Base-by-base conservation (phyloP, 1,284 basidiomycete species). In the Ustilago shanxiensis region DNA sequence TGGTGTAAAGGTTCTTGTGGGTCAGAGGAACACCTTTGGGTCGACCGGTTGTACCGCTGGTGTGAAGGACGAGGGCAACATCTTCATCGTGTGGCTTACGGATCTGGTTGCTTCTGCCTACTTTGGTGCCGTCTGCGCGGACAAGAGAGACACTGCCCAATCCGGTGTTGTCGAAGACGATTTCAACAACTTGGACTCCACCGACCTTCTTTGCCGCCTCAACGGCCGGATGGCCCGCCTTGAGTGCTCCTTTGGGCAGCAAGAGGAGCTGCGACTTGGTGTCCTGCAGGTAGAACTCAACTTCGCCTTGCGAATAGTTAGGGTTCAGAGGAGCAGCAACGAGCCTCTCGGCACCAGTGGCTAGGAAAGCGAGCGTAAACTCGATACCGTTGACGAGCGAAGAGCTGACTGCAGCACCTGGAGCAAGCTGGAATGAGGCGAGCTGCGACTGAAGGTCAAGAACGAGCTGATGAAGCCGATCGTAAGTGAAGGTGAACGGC, bases 31-130 rank as follows among this genome's bases (percentile, higher is more conserved):
- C 90, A 68, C 86, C 87, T 72, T 88, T 88, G 22, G 87, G 87
- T 47, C 84, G 72, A 3, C 91, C 91, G 29, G 90, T 91, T n/a
- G 91, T 91, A 1, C 91, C 91, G 37, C 89, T 89, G 11, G 90
- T 86, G 72, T 87, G 87, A 24, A 92, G 86, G 14, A 92, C 89
- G 9, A 92, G 87, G 3, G 90, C 89, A 26, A 79, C 78, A 49
- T 83, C 78, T 0, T 83, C 69, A 14, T 76, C 69, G 8, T 66
- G 52, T 8, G 83, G 79, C 60, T 70, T 65, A 18, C 63, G 58
- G 20, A 79, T 57, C 20, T 58, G 58, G 4, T 31, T 53, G 31
- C 62, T 63, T 10, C 50, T 54, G 16, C 26, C 61, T 13, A 81
- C 55, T 24, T 64, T 67, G 54, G 39, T 55, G 3, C 80, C 83